A percentile compares a stretch with the other conserved stretches of the same genome.
These are phyloP conservation scores for Fusarium secorum DNA, from an alignment of 2,329 filamentous ascomycete genomes.

Conservation along the genomic window DNA sequence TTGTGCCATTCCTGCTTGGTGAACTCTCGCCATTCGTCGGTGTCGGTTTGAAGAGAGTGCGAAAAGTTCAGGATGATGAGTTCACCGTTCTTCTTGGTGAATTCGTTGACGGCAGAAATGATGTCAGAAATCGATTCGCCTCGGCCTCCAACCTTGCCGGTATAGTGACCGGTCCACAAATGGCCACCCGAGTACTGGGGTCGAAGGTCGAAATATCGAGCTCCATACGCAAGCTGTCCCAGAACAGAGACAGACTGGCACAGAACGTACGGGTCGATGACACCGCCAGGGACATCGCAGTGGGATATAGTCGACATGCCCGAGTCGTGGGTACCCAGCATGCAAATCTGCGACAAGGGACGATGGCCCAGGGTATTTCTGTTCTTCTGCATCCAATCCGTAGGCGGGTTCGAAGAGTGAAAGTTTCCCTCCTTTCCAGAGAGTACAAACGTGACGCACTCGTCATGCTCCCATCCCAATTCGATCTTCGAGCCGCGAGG, in stretches of 20 bases:
- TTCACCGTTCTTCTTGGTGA: not conserved
- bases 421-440: not conserved
- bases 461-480: slow-evolving; percentile 4
- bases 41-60: not conserved
- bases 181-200: slow-evolving; percentile 1
- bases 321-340: slow-evolving; percentile 4
- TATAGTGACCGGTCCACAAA: slow-evolving; percentile 1
- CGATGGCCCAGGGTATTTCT: not conserved
- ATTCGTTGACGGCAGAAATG: not conserved
- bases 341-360: slow-evolving; percentile 1
- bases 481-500: not conserved
- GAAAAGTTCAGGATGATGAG: slow-evolving; percentile 5
- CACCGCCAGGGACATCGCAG: not conserved
- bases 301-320: slow-evolving; percentile 5
- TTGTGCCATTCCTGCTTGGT: slow-evolving; percentile 12
- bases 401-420: not conserved
- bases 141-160: not conserved
- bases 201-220: slow-evolving; percentile 2
- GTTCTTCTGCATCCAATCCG: slow-evolving; percentile 16
- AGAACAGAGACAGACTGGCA: not conserved
- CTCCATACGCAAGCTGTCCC: not conserved
- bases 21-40: slow-evolving; percentile 10
- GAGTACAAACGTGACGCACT: slow-evolving; percentile 3
- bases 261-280: slow-evolving; percentile 5
- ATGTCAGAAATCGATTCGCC: not conserved